Conservation (phyloP, 2,329 filamentous ascomycete genomes). For the Corniculantispora saksenae region DNA sequence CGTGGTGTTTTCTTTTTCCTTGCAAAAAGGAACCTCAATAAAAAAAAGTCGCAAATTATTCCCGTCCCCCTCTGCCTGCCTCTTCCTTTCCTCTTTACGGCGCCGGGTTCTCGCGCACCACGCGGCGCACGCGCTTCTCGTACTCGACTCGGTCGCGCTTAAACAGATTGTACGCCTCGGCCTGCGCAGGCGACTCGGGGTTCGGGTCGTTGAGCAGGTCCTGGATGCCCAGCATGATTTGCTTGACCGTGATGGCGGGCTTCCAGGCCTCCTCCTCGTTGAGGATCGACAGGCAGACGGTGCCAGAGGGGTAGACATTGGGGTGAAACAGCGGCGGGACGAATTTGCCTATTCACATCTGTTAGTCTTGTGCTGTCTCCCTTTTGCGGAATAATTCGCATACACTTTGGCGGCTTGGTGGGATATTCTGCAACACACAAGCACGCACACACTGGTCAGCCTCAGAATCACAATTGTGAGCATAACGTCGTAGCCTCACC, state of each 20-base stretch:
- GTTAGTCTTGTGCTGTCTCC: not conserved
- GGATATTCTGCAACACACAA: conserved; percentile 73
- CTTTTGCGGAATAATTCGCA: conserved; percentile 36
- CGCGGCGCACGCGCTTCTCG: conserved; percentile 80
- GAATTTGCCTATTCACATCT: conserved; percentile 78
- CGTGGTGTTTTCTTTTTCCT: not conserved
- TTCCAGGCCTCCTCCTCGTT: conserved; percentile 99
- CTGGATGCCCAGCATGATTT: conserved; percentile 94
- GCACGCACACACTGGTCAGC: not conserved
- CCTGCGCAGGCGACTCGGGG: conserved; percentile 93
- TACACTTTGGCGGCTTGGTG: conserved; percentile 98
- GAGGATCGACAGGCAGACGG: conserved; percentile 92
- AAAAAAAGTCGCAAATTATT: not conserved
- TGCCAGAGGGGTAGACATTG: conserved; percentile 97
- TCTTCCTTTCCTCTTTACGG: conserved; percentile 46
- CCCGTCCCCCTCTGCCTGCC: not conserved
- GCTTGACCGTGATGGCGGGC: conserved; percentile 96
- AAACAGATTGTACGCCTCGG: conserved; percentile 95
- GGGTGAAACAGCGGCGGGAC: conserved; percentile 94
- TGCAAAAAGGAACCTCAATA: not conserved
- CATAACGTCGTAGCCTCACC: conserved; percentile 56
- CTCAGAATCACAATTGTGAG: not conserved
- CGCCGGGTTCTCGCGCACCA: conserved; percentile 87
- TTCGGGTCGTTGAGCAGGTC: conserved; percentile 95
- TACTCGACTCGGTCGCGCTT: conserved; percentile 88